Evolutionary conservation across 768 basidiomycete species (phyloP).

Genomic region (Naganishia vaughanmartiniae): DNA sequence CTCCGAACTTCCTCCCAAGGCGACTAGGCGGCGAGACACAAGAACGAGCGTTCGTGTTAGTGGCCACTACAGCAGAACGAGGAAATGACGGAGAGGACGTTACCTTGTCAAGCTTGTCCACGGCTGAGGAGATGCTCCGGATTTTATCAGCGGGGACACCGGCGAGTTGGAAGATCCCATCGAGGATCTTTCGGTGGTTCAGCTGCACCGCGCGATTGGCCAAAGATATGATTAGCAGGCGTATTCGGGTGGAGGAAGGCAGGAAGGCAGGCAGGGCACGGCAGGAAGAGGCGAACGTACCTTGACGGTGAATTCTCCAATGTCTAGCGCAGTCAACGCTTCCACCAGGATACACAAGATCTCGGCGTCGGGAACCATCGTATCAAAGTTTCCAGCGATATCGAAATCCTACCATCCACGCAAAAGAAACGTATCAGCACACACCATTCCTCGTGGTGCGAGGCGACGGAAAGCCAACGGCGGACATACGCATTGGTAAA

Average conservation of each 20-base stretch:
- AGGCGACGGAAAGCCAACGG: neutral
- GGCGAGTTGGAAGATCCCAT: constrained; percentile 94
- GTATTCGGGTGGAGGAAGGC: too few species aligned
- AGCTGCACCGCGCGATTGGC: constrained; percentile 56
- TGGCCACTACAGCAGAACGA: neutral
- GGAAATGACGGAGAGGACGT: constrained; percentile 36
- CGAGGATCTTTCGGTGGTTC: constrained; percentile 94
- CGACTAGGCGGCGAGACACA: constrained; percentile 52
- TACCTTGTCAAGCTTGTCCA: constrained; percentile 98
- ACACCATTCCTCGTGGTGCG: neutral
- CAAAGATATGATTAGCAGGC: too few species aligned
- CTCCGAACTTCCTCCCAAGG: constrained; percentile 89
- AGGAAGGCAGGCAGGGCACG: neutral
- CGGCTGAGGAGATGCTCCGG: constrained; percentile 87
- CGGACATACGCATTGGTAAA: constrained; percentile 86
- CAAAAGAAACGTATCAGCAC: neutral
- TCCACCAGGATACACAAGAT: constrained; percentile 77
- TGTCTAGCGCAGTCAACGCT: constrained; percentile 74
- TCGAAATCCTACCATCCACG: constrained; percentile 73
- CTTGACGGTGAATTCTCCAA: constrained; percentile 94
- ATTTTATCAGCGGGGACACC: constrained; percentile 89
- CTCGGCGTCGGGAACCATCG: constrained; percentile 97
- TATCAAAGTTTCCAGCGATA: constrained; percentile 84
- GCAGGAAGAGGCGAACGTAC: constrained; percentile 52
- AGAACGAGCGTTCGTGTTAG: constrained; percentile 43